phyloP scores from a whole-genome alignment of 805 yeast genomes.

The Cyberlindnera xishuangbannaensis region DNA sequence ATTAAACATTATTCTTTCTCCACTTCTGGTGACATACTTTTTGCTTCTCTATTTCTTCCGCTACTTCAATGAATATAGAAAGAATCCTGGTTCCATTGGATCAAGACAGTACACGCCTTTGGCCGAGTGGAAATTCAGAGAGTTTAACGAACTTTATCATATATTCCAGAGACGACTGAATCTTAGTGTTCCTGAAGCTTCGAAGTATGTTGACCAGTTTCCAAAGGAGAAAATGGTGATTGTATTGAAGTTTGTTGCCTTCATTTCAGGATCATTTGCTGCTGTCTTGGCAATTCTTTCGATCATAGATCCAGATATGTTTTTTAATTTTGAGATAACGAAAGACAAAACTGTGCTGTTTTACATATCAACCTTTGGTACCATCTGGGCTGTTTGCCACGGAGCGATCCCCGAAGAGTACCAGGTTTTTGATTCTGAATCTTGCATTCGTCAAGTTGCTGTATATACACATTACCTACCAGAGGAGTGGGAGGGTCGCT shows the following conservation, averaged over 20 bases:
- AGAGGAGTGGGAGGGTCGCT: conserved; percentile 73
- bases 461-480: conserved; percentile 91
- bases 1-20: conserved; percentile 75
- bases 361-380: conserved; percentile 83
- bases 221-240: conserved; percentile 71
- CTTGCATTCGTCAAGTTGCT: conserved; percentile 70
- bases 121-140: conserved; percentile 94
- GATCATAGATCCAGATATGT: conserved; percentile 82
- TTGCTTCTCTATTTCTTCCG: conserved; percentile 78
- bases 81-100: conserved; percentile 78
- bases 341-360: conserved; percentile 77
- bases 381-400: conserved; percentile 79
- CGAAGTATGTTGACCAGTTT: conserved; percentile 81
- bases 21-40: conserved; percentile 80
- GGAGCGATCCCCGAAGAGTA: conserved; percentile 60
- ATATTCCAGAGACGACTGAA: conserved; percentile 75
- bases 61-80: conserved; percentile 87
- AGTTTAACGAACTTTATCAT: conserved; percentile 89
- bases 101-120: conserved; percentile 87
- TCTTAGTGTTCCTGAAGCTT: conserved; percentile 72
- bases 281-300: conserved; percentile 79
- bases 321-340: conserved; percentile 83
- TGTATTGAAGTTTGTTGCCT: conserved; percentile 54
- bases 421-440: conserved; percentile 88
- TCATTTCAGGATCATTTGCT: conserved; percentile 82